phyloP scores from a whole-genome alignment of 176 grass and related monocot species.

The Olyra latifolia region DNA sequence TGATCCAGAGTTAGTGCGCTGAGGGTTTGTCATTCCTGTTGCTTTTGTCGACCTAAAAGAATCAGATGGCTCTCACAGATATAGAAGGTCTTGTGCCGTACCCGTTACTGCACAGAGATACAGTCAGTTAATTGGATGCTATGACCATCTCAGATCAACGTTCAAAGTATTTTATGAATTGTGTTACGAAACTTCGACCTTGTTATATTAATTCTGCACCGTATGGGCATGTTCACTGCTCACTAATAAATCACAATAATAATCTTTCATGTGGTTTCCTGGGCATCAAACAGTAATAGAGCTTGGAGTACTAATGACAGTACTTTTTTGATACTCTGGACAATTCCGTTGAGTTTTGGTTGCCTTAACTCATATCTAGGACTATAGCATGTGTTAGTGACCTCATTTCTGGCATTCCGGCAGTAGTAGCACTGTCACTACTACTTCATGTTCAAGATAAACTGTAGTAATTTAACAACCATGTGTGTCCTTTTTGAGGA shows the following conservation, averaged over 20 bases:
- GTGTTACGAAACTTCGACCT: background rate
- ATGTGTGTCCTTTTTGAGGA: background rate
- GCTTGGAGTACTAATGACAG: background rate
- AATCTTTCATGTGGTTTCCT: background rate
- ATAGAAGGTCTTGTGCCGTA: background rate
- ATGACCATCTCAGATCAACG: background rate
- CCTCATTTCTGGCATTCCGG: background rate
- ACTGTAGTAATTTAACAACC: background rate
- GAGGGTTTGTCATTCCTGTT: background rate
- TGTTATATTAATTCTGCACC: background rate
- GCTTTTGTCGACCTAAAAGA: background rate
- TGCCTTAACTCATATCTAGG: background rate
- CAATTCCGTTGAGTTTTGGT: background rate
- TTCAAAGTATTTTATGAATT: background rate
- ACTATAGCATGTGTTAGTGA: background rate
- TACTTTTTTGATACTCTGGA: background rate
- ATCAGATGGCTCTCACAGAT: background rate
- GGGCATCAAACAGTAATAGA: background rate
- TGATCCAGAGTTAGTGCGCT: background rate
- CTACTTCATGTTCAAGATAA: background rate
- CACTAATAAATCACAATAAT: background rate
- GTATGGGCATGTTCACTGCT: background rate
- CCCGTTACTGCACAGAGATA: background rate
- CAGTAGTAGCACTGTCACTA: background rate
- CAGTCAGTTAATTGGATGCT: background rate